These are phyloP conservation scores for Colletotrichum sojae DNA, from an alignment of 2,329 filamentous ascomycete species.

Conservation along the genomic window DNA sequence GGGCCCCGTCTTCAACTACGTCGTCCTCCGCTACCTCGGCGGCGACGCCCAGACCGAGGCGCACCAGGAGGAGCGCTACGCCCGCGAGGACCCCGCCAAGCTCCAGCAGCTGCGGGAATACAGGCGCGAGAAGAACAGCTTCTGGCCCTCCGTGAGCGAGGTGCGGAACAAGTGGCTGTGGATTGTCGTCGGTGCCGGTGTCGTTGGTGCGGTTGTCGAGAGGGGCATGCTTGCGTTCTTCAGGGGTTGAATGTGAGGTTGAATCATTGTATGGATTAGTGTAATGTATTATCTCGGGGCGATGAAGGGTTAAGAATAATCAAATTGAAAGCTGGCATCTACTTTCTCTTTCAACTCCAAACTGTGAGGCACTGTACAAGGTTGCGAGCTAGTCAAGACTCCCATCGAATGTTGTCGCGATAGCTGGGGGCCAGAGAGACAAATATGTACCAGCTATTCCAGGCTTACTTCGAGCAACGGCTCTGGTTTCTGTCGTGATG, in stretches of 20 bases:
- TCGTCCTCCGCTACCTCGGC: constrained; percentile 69
- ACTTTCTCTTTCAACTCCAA: no score
- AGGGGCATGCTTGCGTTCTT: constrained; percentile 30
- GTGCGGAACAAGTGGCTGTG: constrained; percentile 70
- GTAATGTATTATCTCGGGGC: neutral
- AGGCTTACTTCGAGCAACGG: no score
- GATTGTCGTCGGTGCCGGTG: constrained; percentile 65
- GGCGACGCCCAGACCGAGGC: constrained; percentile 70
- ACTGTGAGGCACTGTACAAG: no score
- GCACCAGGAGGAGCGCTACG: constrained; percentile 67
- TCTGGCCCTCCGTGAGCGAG: constrained; percentile 69
- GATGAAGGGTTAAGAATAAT: no score
- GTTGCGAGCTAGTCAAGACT: no score
- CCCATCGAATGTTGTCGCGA: no score
- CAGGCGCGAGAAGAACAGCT: constrained; percentile 68
- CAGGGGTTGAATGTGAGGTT: neutral
- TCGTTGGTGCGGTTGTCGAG: constrained; percentile 63
- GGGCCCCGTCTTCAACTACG: constrained; percentile 70
- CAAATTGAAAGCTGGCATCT: no score
- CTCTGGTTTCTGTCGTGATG: no score
- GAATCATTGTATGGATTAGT: neutral
- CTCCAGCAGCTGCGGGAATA: constrained; percentile 67
- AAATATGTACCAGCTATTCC: no score
- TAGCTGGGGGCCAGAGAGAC: no score
- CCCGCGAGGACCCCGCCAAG: constrained; percentile 63